Percentiles rank a stretch among this genome's conserved stretches.
Evolutionary conservation across 805 yeast genomes (phyloP).

Genomic region (Kodamaea hsintzibuensis): DNA sequence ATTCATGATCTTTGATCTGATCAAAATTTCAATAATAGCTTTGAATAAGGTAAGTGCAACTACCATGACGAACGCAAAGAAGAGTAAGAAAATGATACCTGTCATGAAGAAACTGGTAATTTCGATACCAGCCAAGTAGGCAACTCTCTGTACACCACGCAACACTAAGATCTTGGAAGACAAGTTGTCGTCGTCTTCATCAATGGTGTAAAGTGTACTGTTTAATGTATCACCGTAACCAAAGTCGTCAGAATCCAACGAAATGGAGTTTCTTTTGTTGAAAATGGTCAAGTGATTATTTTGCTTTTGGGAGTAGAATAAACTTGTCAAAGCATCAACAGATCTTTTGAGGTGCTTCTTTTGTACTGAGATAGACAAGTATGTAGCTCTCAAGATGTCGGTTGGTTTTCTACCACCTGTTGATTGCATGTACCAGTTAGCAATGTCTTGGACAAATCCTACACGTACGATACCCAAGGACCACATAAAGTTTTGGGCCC

Average conservation of each 20-base stretch:
- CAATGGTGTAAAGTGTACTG: slow-evolving; percentile 58
- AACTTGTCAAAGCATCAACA: slow-evolving; percentile 16
- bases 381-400: slow-evolving; percentile 63
- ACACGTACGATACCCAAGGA: slow-evolving; percentile 86
- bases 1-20: slow-evolving; percentile 57
- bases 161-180: slow-evolving; percentile 73
- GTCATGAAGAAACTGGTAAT: slow-evolving; percentile 85
- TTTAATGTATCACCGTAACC: slow-evolving; percentile 44
- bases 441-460: slow-evolving; percentile 75
- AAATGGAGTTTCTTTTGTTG: slow-evolving; percentile 32
- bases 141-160: slow-evolving; percentile 91
- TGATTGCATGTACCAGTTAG: slow-evolving; percentile 92
- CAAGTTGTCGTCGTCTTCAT: slow-evolving; percentile 62
- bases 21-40: slow-evolving; percentile 62
- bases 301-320: slow-evolving; percentile 8
- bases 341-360: slow-evolving; percentile 40
- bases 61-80: slow-evolving; percentile 65
- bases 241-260: slow-evolving; percentile 47
- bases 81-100: slow-evolving; percentile 77
- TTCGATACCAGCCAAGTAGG: slow-evolving; percentile 82
- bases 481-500: slow-evolving; percentile 98
- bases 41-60: slow-evolving; percentile 63
- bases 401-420: slow-evolving; percentile 85
- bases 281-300: slow-evolving; percentile 14
- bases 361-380: slow-evolving; percentile 84